Evolutionary conservation across 2,329 filamentous ascomycete species (phyloP).

Genomic region (Xylariales sp.): DNA sequence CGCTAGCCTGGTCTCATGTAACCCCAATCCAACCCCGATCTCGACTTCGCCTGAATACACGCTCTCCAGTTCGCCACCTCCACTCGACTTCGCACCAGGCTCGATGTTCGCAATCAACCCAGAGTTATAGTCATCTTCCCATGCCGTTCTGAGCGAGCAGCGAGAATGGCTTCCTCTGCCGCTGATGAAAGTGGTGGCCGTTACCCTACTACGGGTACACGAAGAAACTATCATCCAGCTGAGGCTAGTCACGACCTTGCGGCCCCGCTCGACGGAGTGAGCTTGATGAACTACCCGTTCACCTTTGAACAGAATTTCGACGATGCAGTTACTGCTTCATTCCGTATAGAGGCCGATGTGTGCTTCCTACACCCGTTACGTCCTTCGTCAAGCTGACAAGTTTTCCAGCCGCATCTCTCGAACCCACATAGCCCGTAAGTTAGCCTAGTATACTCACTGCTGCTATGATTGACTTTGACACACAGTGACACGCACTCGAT

Average conservation of each 20-base stretch:
- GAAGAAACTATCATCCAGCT: neutral
- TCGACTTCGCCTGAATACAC: too few relatives aligned
- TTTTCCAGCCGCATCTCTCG: neutral
- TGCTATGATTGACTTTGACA: too few relatives aligned
- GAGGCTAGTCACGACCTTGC: neutral
- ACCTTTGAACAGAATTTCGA: conserved; percentile 11
- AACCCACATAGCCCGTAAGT: conserved; percentile 2
- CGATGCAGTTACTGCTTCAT: conserved; percentile 7
- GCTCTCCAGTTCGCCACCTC: too few relatives aligned
- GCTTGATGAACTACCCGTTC: conserved; percentile 10
- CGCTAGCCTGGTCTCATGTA: too few relatives aligned
- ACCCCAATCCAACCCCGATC: too few relatives aligned
- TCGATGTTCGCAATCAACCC: too few relatives aligned
- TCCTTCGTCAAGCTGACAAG: too few relatives aligned
- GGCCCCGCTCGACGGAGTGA: conserved; percentile 4
- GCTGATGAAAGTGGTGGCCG: neutral
- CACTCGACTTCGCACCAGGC: too few relatives aligned
- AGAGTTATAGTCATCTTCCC: too few relatives aligned
- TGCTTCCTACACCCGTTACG: too few relatives aligned
- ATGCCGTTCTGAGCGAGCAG: neutral
- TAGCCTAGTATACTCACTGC: neutral
- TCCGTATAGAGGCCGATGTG: conserved; percentile 12
- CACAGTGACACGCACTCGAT: conserved; percentile 19
- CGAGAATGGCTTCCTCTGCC: neutral
- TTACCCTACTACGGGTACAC: neutral